Percentiles rank a stretch among this genome's conserved stretches.
Conservation (phyloP, 1,139 yeast species). For the Yamadazyma conglobata region DNA sequence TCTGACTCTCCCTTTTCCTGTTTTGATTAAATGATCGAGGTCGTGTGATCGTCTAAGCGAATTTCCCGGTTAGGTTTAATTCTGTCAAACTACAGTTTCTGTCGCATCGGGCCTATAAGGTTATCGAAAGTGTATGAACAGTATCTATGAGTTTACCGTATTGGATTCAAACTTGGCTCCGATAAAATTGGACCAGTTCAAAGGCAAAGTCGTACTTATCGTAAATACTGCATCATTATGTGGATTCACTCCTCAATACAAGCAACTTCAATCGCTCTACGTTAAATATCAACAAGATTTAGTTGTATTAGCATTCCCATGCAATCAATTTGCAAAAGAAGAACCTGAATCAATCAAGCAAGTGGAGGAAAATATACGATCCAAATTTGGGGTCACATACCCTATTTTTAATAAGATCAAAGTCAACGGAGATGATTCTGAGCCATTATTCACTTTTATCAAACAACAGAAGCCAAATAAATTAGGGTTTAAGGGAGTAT, state of each 20-base stretch:
- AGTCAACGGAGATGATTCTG: conserved; percentile 33
- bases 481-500: conserved; percentile 74
- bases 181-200: conserved; percentile 14
- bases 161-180: conserved; percentile 5
- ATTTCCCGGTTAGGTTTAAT: too few species aligned
- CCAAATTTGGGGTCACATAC: conserved; percentile 57
- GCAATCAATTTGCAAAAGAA: conserved; percentile 63
- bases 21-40: too few species aligned
- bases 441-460: conserved; percentile 30
- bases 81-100: too few species aligned
- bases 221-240: conserved; percentile 47
- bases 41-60: too few species aligned
- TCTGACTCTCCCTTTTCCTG: too few species aligned
- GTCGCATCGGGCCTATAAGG: too few species aligned
- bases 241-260: conserved; percentile 43
- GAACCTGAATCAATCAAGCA: conserved; percentile 75
- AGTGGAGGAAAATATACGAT: conserved; percentile 60
- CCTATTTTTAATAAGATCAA: conserved; percentile 36
- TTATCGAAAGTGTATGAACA: too few species aligned
- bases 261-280: conserved; percentile 32
- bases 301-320: conserved; percentile 40
- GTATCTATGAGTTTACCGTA: conserved; percentile 8
- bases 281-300: conserved; percentile 27
- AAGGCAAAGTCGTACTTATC: conserved; percentile 33
- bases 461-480: conserved; percentile 41